Base-by-base conservation (phyloP, 2,329 filamentous ascomycete species). In the Fusarium mundagurra region DNA sequence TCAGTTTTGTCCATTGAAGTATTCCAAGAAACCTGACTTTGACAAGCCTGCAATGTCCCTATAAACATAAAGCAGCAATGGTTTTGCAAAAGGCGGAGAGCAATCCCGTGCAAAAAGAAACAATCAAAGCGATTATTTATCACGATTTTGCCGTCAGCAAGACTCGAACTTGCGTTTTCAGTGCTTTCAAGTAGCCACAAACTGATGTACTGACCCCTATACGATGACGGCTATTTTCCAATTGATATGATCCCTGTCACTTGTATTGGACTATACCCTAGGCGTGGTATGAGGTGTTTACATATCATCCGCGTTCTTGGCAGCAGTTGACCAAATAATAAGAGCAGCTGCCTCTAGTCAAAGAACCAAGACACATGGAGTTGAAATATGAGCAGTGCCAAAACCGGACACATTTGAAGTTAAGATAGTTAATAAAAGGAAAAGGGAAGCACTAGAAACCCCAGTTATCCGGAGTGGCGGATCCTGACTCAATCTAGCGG, bases 151-250 rank as follows among this genome's bases (percentile, higher is more conserved):
- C 48, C 48, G 61, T 64, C 61, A 64, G 61, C 61, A 64, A 64
- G 61, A 64, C 61, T 64, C 61, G 61, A 64, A 64, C 61, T 64
- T 64, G 61, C 61, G 61, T 64, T 64, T 64, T 64, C 61, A 64
- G 61, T 64, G 61, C 44, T 61, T 60, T 31, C 36, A 31, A 64
- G 29, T 61, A 48, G 38, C 61, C 61, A 64, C 61, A 64, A 64
- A 64, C 61, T 64, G 61, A 64, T 64, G 61, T 64, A 64, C 61
- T 64, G 18, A 77, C 78, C 78, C 70, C 77, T 80, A 79, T 74
- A 80, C 78, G 71, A 79, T 68, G 64, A 71, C 72, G 76, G 78
- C 77, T 67, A 43, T 36, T 53, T 27, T 51, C 22, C 27, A 36
- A 45, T 34, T 59, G 43, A 41, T 63, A 11, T 50, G 16, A 65